Conservation (phyloP, 805 yeast genomes). For the Pichia cabralensis region DNA sequence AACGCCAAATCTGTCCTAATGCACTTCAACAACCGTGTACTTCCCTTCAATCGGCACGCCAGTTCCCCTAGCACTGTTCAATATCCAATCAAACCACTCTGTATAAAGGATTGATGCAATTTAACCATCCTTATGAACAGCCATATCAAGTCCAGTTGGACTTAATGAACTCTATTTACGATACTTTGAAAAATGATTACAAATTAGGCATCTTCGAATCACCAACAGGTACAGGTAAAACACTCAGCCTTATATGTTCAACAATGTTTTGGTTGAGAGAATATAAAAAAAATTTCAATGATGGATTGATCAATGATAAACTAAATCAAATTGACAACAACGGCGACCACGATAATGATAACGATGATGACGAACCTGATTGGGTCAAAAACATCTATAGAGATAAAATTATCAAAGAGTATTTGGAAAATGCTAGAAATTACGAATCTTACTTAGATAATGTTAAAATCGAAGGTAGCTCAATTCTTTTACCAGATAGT, state of each 20-base stretch:
- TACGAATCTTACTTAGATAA: conserved; percentile 33
- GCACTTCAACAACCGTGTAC: too few relatives aligned
- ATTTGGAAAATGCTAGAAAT: conserved; percentile 23
- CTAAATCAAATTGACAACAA: conserved; percentile 18
- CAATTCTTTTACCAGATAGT: conserved; percentile 16
- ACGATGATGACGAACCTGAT: conserved; percentile 34
- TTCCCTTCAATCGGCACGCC: too few relatives aligned
- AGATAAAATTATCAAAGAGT: conserved; percentile 25
- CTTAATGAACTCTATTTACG: conserved; percentile 69
- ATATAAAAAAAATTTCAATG: conserved; percentile 8
- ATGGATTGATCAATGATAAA: conserved; percentile 7
- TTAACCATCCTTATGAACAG: conserved; percentile 54
- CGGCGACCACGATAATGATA: conserved; percentile 25
- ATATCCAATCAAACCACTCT: too few relatives aligned
- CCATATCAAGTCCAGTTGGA: conserved; percentile 75
- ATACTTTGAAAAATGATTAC: conserved; percentile 38
- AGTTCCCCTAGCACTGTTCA: too few relatives aligned
- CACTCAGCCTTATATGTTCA: conserved; percentile 77
- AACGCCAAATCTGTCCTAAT: too few relatives aligned
- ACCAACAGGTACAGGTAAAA: conserved; percentile 94
- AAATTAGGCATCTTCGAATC: conserved; percentile 81
- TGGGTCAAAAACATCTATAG: conserved; percentile 26
- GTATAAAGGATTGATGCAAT: too few relatives aligned
- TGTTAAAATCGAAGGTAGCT: conserved; percentile 21
- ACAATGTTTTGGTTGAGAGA: conserved; percentile 66